Base-by-base conservation (phyloP, 2,329 filamentous ascomycete genomes). In the Lojkania enalia region DNA sequence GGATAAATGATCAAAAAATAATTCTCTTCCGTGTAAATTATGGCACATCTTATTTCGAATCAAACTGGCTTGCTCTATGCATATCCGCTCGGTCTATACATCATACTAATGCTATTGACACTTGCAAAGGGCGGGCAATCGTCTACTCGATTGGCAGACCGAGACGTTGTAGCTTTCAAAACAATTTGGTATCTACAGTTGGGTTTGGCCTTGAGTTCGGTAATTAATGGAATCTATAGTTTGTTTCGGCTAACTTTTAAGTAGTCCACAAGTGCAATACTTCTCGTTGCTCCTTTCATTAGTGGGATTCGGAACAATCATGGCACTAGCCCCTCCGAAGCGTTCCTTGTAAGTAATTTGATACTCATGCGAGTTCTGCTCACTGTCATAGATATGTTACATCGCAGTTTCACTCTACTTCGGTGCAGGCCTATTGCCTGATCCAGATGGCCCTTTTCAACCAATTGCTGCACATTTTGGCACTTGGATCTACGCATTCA, bases 381-480 rank as follows among this genome's bases (percentile, higher is more conserved):
- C 7, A 27, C 7, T 27, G 23, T n/a, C 5, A 14, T 11, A 42
- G 39, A 21, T 33, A 7, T 35, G 29, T 13, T 36, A 27, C 16
- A 21, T 29, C 31, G 41, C 15, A 3, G 16, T 25, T 15, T 18
- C 31, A 20, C 41, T 44, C n/a, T 44, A 37, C 16, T 44, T 37
- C 19, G 23, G 16, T 13, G 25, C 38, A 4, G 38, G 38, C 12
- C 19, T 40, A 6, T 23, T 40, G 12, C 38, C 38, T 11, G 27
- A 31, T 20, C 38, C 38, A 12, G 14, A 40, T 9, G 23, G 23
- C n/a, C 38, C 38, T 4, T 40, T 40, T 31, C 16, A 19, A 12
- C 38, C 38, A 30, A 18, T 27, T 5, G 4, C 19, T 18, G 15
- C 14, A 13, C 38, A 40, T n/a, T 36, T n/a, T 20, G 9, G 7